Conservation (phyloP, 768 basidiomycete genomes). For the Tricholoma flavovirens region DNA sequence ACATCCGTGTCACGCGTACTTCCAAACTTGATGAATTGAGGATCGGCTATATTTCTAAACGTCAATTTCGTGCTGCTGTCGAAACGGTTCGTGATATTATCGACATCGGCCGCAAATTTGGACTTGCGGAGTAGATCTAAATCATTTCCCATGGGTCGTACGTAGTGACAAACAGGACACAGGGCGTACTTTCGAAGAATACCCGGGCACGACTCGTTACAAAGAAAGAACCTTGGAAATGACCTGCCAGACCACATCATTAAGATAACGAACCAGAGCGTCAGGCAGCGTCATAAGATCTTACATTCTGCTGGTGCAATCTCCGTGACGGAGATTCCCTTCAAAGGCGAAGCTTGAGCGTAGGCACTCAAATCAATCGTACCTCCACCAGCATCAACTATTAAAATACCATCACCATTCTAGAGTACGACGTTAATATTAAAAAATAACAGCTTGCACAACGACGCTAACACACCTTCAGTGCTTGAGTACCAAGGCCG, state of each 20-base stretch:
- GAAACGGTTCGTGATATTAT: constrained; percentile 35
- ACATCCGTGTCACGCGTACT: constrained; percentile 33
- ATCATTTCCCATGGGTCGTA: neutral
- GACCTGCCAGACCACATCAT: constrained; percentile 25
- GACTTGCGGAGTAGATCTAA: constrained; percentile 36
- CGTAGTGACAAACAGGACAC: neutral
- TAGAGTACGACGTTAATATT: constrained; percentile 12
- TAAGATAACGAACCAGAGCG: neutral
- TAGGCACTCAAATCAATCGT: constrained; percentile 57
- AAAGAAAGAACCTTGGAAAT: constrained; percentile 43
- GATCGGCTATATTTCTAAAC: constrained; percentile 30
- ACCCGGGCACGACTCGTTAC: constrained; percentile 34
- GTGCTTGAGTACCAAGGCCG: constrained; percentile 31
- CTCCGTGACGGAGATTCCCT: constrained; percentile 34
- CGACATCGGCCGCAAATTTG: constrained; percentile 33
- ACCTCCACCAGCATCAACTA: constrained; percentile 59
- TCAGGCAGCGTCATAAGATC: neutral
- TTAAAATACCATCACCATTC: constrained; percentile 39
- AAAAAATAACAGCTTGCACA: no score
- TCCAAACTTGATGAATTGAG: constrained; percentile 42
- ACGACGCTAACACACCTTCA: constrained; percentile 21
- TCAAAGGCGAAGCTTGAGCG: constrained; percentile 19
- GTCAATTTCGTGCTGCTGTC: constrained; percentile 41
- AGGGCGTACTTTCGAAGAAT: constrained; percentile 29
- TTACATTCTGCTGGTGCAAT: constrained; percentile 40